Conservation (phyloP, 805 yeast species). For the Ogataea methylovora region DNA sequence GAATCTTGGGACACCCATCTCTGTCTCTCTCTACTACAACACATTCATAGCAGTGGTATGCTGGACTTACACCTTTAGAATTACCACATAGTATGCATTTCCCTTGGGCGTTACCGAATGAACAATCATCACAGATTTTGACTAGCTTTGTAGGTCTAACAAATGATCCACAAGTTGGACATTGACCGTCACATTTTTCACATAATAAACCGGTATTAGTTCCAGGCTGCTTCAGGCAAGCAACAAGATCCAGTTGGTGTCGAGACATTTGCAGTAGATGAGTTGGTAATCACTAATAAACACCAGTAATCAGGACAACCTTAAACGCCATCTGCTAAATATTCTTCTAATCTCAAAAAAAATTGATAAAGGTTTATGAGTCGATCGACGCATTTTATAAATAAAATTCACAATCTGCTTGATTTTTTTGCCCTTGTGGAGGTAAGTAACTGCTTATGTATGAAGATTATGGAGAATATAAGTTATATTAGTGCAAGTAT, state of each 20-base stretch:
- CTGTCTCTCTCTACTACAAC: slow-evolving; percentile 70
- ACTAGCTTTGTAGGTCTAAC: slow-evolving; percentile 65
- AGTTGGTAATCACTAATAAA: not conserved
- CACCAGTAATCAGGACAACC: not conserved
- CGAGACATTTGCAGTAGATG: slow-evolving; percentile 55
- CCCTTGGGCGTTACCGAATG: slow-evolving; percentile 57
- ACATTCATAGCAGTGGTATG: slow-evolving; percentile 83
- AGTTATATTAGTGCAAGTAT: too few relatives aligned
- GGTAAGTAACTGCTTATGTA: too few relatives aligned
- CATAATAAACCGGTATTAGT: slow-evolving; percentile 64
- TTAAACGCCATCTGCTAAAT: too few relatives aligned
- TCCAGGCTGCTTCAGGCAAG: slow-evolving; percentile 85
- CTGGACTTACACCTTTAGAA: slow-evolving; percentile 52
- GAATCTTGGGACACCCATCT: slow-evolving; percentile 87
- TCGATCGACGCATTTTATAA: too few relatives aligned
- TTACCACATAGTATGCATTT: slow-evolving; percentile 75
- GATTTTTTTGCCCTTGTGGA: too few relatives aligned
- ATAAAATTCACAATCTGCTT: too few relatives aligned
- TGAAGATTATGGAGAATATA: too few relatives aligned
- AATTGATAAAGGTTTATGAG: too few relatives aligned
- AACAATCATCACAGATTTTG: slow-evolving; percentile 77
- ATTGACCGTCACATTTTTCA: slow-evolving; percentile 81
- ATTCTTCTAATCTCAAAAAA: too few relatives aligned
- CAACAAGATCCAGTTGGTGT: slow-evolving; percentile 78
- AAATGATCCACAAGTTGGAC: slow-evolving; percentile 84